phyloP scores from a whole-genome alignment of 1,139 yeast genomes.

The Debaryomyces fabryi region DNA sequence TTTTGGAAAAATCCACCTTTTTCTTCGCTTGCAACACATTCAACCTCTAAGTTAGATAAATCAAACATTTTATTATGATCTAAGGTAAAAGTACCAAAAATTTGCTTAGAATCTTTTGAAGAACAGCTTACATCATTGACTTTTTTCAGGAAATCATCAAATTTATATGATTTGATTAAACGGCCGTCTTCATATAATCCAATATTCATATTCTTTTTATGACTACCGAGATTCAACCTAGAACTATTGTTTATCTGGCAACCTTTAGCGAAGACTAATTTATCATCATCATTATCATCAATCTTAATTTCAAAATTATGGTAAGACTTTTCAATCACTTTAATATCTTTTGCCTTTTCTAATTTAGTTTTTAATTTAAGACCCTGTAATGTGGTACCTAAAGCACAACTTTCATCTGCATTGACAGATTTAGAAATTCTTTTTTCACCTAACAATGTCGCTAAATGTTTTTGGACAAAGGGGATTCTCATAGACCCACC shows the following conservation, averaged over 20 bases:
- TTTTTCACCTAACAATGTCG: slow-evolving; percentile 58
- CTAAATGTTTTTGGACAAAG: slow-evolving; percentile 65
- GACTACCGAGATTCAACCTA: slow-evolving; percentile 36
- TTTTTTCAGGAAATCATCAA: slow-evolving; percentile 37
- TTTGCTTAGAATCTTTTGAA: slow-evolving; percentile 33
- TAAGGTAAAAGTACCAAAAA: slow-evolving; percentile 48
- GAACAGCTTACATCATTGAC: slow-evolving; percentile 48
- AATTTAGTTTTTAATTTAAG: slow-evolving; percentile 49
- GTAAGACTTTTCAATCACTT: slow-evolving; percentile 58
- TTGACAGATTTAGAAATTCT: slow-evolving; percentile 84
- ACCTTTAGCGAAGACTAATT: slow-evolving; percentile 47
- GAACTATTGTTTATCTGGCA: slow-evolving; percentile 31
- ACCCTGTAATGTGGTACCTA: slow-evolving; percentile 86
- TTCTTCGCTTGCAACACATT: slow-evolving; percentile 32
- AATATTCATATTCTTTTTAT: slow-evolving; percentile 37
- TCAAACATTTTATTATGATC: slow-evolving; percentile 54
- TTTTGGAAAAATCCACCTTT: slow-evolving; percentile 31
- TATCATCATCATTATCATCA: slow-evolving; percentile 34
- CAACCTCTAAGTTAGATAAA: slow-evolving; percentile 42
- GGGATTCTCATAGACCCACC: slow-evolving; percentile 97
- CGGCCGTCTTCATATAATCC: slow-evolving; percentile 58
- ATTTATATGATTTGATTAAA: slow-evolving; percentile 41
- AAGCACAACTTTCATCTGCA: slow-evolving; percentile 93
- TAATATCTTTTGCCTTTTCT: slow-evolving; percentile 65
- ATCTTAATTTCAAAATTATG: slow-evolving; percentile 43